Percentiles rank a stretch among this genome's conserved stretches.
Evolutionary conservation across 192 early-diverging fungal genomes (phyloP).

Genomic region (Podila epicladia): DNA sequence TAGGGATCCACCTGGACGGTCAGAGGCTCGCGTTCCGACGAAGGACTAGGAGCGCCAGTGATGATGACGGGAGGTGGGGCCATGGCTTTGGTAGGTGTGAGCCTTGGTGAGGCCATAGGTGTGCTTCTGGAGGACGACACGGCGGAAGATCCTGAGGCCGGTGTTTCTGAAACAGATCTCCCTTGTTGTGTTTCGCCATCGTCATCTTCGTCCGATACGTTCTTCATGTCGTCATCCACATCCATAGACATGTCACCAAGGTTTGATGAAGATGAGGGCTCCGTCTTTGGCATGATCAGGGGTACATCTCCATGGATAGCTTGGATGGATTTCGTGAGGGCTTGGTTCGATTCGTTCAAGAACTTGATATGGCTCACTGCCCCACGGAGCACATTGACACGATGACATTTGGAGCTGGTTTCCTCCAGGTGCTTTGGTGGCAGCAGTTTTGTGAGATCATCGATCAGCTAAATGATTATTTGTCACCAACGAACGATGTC

Average conservation of each 20-base stretch:
- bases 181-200: not conserved
- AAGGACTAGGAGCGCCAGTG: constrained; percentile 34
- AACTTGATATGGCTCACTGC: constrained; percentile 46
- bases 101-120: constrained; percentile 9
- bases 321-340: constrained; percentile 13
- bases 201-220: constrained; percentile 13
- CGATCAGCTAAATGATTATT: constrained; percentile 9
- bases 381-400: constrained; percentile 42
- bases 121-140: constrained; percentile 7
- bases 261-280: not conserved
- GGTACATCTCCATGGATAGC: constrained; percentile 14
- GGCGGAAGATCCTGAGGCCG: not conserved
- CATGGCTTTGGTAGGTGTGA: constrained; percentile 3
- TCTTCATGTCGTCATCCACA: constrained; percentile 19
- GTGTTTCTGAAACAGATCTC: constrained; percentile 1
- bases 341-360: constrained; percentile 37
- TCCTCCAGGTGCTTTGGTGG: constrained; percentile 28
- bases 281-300: not conserved
- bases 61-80: constrained; percentile 41
- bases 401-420: constrained; percentile 33
- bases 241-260: constrained; percentile 22
- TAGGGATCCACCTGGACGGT: constrained; percentile 1
- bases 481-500: not conserved
- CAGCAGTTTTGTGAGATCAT: constrained; percentile 23
- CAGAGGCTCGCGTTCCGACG: constrained; percentile 6